Evolutionary conservation across 2,329 filamentous ascomycete genomes (phyloP), one percentile per base, ranked within the genome.

Genomic region (Capronia epimyces): DNA sequence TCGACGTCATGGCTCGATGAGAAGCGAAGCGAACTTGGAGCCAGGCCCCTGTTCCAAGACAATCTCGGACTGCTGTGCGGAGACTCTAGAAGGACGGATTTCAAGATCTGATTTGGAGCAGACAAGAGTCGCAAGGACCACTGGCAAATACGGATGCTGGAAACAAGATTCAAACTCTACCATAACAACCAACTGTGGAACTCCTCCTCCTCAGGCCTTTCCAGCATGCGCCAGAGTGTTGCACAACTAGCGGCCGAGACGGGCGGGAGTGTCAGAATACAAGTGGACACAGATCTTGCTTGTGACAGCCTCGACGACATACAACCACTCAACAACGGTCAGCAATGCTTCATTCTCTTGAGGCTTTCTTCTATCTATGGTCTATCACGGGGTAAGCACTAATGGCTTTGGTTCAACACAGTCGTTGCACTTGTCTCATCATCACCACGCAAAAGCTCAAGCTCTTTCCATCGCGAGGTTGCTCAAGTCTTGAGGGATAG

Each of bases 21-120:
- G 45, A 55, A 55, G 53, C 53, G 53, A 55, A 48, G 46, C 49
- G 46, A 55, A 50, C 48, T 54, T 47, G 51, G 31, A 37, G 15
- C 45, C 22, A 21, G 40, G 27, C 40, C 47, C 47, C 45, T 49
- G 44, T 51, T 44, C 44, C 21, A 16, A 13, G 32, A 20, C 39
- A 13, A n/a, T 24, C 20, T 43, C 24, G 16, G 42, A 34, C 44
- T 37, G 42, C 27, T 18, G 40, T 13, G 20, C 20, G 47, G 52
- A 48, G 43, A 54, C 50, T 37, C 43, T 37, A 25, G 21, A 25
- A 22, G 37, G 21, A 47, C 13, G 29, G 22, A 29, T 31, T 25
- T 22, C 31, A 43, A 22, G 10, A 13, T 43, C 15, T 43, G 39
- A 12, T 18, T 37, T 10, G 18, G 22, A 50, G 18, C n/a, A 20